These are phyloP conservation scores for Aspergillus ruber DNA, from an alignment of 2,329 filamentous ascomycete genomes.

Conservation along the genomic window DNA sequence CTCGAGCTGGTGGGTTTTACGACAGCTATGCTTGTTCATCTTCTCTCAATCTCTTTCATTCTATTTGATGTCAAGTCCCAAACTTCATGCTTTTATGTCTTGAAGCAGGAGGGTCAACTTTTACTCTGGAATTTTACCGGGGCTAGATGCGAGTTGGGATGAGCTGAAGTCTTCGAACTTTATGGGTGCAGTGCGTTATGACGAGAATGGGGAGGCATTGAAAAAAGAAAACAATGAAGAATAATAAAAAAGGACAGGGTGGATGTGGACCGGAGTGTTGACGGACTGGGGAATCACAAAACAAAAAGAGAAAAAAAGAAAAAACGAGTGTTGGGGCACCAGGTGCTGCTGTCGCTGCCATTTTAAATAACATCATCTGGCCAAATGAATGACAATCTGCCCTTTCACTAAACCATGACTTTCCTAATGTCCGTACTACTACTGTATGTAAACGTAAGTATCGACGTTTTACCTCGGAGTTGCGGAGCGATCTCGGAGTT, in stretches of 20 bases:
- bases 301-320: slow-evolving; percentile 9
- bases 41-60: neutral
- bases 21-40: slow-evolving; percentile 1
- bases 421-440: neutral
- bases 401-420: neutral
- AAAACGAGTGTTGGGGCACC: slow-evolving; percentile 21
- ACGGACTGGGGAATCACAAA: neutral
- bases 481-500: neutral
- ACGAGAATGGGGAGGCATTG: neutral
- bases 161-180: too few species aligned
- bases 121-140: too few species aligned
- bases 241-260: neutral
- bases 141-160: too few species aligned
- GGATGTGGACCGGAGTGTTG: neutral
- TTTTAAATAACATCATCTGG: neutral
- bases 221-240: neutral
- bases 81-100: neutral
- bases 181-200: too few species aligned
- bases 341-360: slow-evolving; percentile 7
- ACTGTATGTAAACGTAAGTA: neutral
- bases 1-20: neutral
- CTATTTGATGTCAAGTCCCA: neutral
- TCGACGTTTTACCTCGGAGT: neutral
- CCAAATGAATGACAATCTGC: neutral
- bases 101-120: neutral